A percentile compares a stretch with the other conserved stretches of the same genome.
Evolutionary conservation across 192 early-diverging fungal genomes (phyloP).

Genomic region (Backusella parvicylindrica): DNA sequence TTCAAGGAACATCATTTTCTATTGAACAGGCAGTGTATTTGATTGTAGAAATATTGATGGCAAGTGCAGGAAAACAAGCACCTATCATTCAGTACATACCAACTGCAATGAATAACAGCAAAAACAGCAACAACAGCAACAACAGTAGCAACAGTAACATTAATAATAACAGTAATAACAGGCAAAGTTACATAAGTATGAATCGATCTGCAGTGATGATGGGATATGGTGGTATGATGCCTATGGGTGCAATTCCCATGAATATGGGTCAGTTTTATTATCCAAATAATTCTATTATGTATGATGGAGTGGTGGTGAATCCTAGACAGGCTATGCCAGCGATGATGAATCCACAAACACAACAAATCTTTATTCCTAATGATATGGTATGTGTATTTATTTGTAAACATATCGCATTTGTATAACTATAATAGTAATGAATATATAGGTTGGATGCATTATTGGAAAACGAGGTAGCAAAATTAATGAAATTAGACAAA

Average conservation of each 20-base stretch:
- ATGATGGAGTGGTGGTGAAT: not conserved
- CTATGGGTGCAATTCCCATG: slow-evolving; percentile 14
- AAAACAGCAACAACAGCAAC: not conserved
- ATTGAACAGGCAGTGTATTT: slow-evolving; percentile 84
- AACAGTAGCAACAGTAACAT: not conserved
- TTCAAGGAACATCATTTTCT: slow-evolving; percentile 77
- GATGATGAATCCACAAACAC: slow-evolving; percentile 33
- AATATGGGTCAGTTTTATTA: slow-evolving; percentile 14
- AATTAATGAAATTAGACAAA: slow-evolving; percentile 77
- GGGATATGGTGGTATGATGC: slow-evolving; percentile 11
- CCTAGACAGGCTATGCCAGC: not conserved
- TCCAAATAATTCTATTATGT: not conserved
- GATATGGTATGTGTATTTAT: slow-evolving; percentile 38
- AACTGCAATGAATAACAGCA: slow-evolving; percentile 21
- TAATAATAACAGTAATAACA: not conserved
- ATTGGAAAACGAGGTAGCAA: slow-evolving; percentile 90
- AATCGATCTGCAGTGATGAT: not conserved
- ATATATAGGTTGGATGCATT: slow-evolving; percentile 74
- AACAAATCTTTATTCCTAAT: slow-evolving; percentile 61
- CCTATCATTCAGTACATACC: slow-evolving; percentile 76
- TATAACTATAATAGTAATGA: not conserved
- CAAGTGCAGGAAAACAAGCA: slow-evolving; percentile 62
- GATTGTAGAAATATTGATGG: slow-evolving; percentile 71
- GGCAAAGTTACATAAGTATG: not conserved
- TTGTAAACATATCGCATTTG: not conserved